These are phyloP conservation scores for Pichia sp. DNA, from an alignment of 1,139 yeast species.

Conservation along the genomic window DNA sequence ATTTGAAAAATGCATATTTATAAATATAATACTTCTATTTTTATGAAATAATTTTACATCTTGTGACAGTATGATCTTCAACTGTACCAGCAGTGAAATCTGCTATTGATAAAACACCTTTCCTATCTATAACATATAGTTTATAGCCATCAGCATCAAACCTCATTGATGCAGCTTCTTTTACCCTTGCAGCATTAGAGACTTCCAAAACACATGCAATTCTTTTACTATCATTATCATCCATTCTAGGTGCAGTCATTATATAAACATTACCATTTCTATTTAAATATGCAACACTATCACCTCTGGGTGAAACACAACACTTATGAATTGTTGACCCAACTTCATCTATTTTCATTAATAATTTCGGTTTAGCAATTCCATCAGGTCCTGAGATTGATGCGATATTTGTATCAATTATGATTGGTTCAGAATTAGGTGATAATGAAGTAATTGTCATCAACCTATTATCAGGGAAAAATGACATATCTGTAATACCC, in stretches of 20 bases:
- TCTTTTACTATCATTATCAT: conserved; percentile 46
- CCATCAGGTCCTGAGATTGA: conserved; percentile 33
- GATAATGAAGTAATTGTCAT: conserved; percentile 59
- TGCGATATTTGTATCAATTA: conserved; percentile 49
- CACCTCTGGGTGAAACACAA: conserved; percentile 79
- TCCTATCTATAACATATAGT: conserved; percentile 68
- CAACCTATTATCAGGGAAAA: conserved; percentile 54
- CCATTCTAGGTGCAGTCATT: conserved; percentile 56
- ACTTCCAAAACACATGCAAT: conserved; percentile 74
- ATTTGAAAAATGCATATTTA: too few relatives aligned
- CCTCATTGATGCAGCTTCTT: conserved; percentile 67
- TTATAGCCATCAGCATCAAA: conserved; percentile 81
- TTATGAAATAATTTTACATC: conserved; percentile 51
- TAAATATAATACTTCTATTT: neutral
- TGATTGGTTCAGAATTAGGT: conserved; percentile 52
- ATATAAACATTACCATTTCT: conserved; percentile 70
- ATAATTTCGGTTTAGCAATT: conserved; percentile 50
- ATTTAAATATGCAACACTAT: conserved; percentile 74
- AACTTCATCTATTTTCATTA: conserved; percentile 65
- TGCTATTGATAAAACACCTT: conserved; percentile 69
- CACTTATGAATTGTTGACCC: conserved; percentile 72
- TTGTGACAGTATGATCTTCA: conserved; percentile 68
- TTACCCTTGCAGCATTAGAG: conserved; percentile 58
- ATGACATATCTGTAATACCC: conserved; percentile 79
- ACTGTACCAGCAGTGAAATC: conserved; percentile 88